Base-by-base conservation (phyloP, 2,329 filamentous ascomycete genomes). In the Teratosphaeria destructans region DNA sequence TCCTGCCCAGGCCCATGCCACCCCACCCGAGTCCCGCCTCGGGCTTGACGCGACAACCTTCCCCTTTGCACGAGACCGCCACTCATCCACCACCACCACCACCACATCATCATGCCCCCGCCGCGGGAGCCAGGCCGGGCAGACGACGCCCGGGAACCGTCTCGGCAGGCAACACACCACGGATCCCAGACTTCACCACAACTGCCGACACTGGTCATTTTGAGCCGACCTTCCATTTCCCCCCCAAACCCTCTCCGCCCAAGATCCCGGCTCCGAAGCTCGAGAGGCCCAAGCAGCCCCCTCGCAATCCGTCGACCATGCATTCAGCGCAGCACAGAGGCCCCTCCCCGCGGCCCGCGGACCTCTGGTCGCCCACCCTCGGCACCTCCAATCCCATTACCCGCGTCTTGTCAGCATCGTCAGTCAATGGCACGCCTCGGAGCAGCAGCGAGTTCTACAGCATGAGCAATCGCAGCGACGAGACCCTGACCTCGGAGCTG, bases 401-500 rank as follows among this genome's bases (percentile, higher is more conserved):
- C 5, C 80, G 87, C 56, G 85, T 95, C 57, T 79, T 95, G 57
- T 90, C 91, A 3, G 86, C 88, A 35, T 86, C 87, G 16, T 95
- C 89, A 67, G 79, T 88, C 64, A 83, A 83, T 61, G 84, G 83
- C 4, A 97, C 93, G 32, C 91, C 90, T 27, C 82, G 94, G 67
- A 96, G 90, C 64, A 99, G 94, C 71, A 89, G 88, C 58, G 94
- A 99, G 69, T 95, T 97, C 68, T 97, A 96, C 73, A 92, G 92
- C 0, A 77, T 93, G 72, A 96, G 93, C 77, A 96, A 97, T 71
- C 88, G 96, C 70, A 97, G 94, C 6, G 90, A 88, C 16, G 94
- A 99, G 73, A 99, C 94, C 3, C 73, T 97, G 55, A 87, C 87
- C 11, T 99, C 94, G 0, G 94, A 97, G 73, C 56, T 67, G 19